Evolutionary conservation across 306 rosid species (phyloP), one percentile per base, ranked within the genome.

Genomic region (Rosa multiflora): DNA sequence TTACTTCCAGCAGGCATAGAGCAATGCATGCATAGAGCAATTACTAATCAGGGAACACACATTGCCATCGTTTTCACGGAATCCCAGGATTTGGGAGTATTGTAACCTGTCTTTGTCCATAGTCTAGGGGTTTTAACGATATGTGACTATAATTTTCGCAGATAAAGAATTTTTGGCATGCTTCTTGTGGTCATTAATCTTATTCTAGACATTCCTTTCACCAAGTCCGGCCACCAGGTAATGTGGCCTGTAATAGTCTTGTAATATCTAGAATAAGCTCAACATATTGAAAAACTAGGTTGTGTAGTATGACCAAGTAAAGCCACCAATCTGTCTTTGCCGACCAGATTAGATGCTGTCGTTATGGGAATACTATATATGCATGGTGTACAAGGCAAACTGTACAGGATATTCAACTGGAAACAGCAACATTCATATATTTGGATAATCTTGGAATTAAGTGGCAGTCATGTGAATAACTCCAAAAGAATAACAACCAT

Each of bases 21-120:
- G 72, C 77, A 35, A 35, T 37, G 82, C 52, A 29, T 8, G 39
- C 76, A 78, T 78, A 58, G 76, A 72, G 63, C 78, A 71, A 79
- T 72, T 18, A 40, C 51, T 6, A 4, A 73, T 29, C 49, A 10
- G 40, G 35, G 55, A 20, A 21, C 76, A 37, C 18, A 0, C 26
- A 61, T 39, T 61, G 48, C 51, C 43, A 37, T 61, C 82, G 53
- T 23, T 72, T 72, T 63, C 79, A 23, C 2, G 53, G 72, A 63
- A 51, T 48, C 53, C 78, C 73, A 15, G 52, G 49, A 23, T n/a
- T 62, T 63, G 39, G 78, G 78, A 72, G 43, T 52, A 47, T 78
- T 23, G 10, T 29, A 56, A 43, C 68, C 5, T 23, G 58, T 32
- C 79, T 63, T 9, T 73, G 48, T 58, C 67, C 67, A n/a, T 37